Evolutionary conservation across 108 stramenopile species (phyloP), one percentile per base, ranked within the genome.

Genomic region (Pseudonitzschia delicatissima): DNA sequence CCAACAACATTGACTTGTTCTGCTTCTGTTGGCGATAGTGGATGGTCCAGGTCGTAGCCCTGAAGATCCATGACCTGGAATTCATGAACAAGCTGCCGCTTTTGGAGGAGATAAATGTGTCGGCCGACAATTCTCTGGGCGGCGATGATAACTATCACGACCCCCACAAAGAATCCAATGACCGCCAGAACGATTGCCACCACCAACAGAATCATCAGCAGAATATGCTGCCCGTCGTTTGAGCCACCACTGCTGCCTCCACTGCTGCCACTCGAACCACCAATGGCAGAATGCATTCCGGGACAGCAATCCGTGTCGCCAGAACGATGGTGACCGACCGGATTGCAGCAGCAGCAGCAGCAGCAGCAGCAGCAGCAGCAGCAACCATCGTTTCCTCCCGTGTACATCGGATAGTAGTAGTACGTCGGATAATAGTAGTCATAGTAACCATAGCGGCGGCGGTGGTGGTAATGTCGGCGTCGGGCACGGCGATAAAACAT

Each of bases 41-140:
- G n/a, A n/a, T n/a, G n/a, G n/a, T 70, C 69, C 35, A 70, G 32
- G 25, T 70, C 69, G 35, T 70, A 70, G n/a, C 33, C 69, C 5
- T 52, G 32, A 7, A 70, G 60, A 48, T 70, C 69, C 60, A 70
- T 26, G 0, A 70, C 69, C 31, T 48, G 59, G 32, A 51, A 70
- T 40, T 70, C 69, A 1, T 29, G 35, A 7, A 59, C 60, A 13
- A 70, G 69, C 35, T 70, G 60, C 17, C 60, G 59, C 26, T 70
- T 70, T 26, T 70, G 69, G 7, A 70, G 37, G 13, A 70, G 31
- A 33, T 70, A 37, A 50, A 70, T 48, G 35, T 70, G 69, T 2
- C 61, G 59, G 3, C 42, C 57, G 17, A 70, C 59, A 12, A 55
- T 62, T 32, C 69, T 15, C 25, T 70, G 69, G 31, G 48, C 44